Evolutionary conservation across 148 eudicot genomes (phyloP), one percentile per base, ranked within the genome.

Genomic region (Rheum nobile): DNA sequence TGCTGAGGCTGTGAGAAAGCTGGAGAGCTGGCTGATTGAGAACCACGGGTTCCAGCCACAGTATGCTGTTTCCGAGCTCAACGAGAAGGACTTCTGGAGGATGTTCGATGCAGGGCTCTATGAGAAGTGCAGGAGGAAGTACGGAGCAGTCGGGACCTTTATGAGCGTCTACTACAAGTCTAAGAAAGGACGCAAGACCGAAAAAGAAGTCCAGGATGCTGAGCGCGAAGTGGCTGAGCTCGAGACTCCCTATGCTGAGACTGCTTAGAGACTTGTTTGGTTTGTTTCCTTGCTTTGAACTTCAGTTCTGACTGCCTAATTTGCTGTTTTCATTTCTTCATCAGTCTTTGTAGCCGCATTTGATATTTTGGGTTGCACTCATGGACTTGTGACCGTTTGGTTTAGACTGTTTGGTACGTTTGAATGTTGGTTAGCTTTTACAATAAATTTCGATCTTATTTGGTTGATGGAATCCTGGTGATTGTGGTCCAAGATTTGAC

Each of bases 91-190:
- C 73, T 71, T 71, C 50, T 71, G 73, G 73, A 71, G 17, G 50
- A 71, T 71, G 73, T 71, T 71, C 22, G 73, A 71, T 41, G 73
- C 73, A n/a, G 73, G 39, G 29, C 50, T 71, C 8, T 71, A 71
- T 14, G 73, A 71, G 48, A 71, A 71, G 17, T 71, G 73, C 50
- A 71, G 73, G 50, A 71, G 73, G 73, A 71, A 71, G 70, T 71
- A 71, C 9, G 73, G 73, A 22, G 73, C 73, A 21, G 73, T 71
- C 12, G 73, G 73, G 46, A 43, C 50, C 19, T 71, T 71, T 50
- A 71, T 71, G 73, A 71, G 73, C 34, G 73, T 71, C 32, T 71
- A 71, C 50, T 71, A 71, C 73, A 71, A 71, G 73, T 39, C 48
- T 14, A 71, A 71, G 73, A 71, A 71, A 21, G 73, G 73, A 13